Evolutionary conservation across 2,329 filamentous ascomycete genomes (phyloP).

Genomic region (Colletotrichum orchidophilum): DNA sequence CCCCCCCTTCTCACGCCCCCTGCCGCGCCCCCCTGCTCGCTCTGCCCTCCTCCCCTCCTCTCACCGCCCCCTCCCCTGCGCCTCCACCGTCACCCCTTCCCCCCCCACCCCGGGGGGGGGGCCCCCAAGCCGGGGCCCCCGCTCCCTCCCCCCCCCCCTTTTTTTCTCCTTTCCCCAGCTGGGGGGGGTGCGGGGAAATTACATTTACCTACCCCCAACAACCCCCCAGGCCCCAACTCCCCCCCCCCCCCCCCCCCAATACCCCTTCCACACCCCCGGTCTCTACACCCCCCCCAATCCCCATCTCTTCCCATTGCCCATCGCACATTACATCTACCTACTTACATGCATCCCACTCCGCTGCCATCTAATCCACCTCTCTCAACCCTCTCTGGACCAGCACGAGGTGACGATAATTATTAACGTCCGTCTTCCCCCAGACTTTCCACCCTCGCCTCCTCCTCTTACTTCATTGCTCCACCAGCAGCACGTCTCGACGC

Average conservation of each 20-base stretch:
- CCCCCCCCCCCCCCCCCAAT: not conserved
- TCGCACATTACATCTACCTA: slow-evolving; percentile 30
- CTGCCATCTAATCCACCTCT: slow-evolving; percentile 33
- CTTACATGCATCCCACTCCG: slow-evolving; percentile 30
- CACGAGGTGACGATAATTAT: slow-evolving; percentile 35
- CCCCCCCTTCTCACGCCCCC: not conserved
- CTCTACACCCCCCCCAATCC: not conserved
- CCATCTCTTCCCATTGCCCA: slow-evolving; percentile 20
- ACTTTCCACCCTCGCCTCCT: slow-evolving; percentile 31
- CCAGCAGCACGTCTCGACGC: slow-evolving; percentile 8
- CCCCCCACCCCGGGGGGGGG: not conserved
- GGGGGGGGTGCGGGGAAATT: slow-evolving; percentile 17
- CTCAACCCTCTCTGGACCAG: slow-evolving; percentile 7
- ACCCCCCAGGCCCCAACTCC: slow-evolving; percentile 18
- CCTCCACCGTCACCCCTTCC: too few relatives aligned
- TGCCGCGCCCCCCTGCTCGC: too few relatives aligned
- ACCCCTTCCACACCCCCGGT: not conserved
- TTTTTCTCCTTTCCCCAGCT: slow-evolving; percentile 26
- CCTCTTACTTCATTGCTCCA: slow-evolving; percentile 35
- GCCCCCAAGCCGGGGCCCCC: slow-evolving; percentile 13
- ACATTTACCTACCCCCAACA: slow-evolving; percentile 31
- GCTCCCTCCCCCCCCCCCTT: slow-evolving; percentile 19
- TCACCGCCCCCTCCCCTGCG: too few relatives aligned
- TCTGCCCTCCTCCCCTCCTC: not conserved
- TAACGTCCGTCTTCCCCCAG: slow-evolving; percentile 33